Base-by-base conservation (phyloP, 371 early-diverging fungal species). In the Apophysomyces elegans region DNA sequence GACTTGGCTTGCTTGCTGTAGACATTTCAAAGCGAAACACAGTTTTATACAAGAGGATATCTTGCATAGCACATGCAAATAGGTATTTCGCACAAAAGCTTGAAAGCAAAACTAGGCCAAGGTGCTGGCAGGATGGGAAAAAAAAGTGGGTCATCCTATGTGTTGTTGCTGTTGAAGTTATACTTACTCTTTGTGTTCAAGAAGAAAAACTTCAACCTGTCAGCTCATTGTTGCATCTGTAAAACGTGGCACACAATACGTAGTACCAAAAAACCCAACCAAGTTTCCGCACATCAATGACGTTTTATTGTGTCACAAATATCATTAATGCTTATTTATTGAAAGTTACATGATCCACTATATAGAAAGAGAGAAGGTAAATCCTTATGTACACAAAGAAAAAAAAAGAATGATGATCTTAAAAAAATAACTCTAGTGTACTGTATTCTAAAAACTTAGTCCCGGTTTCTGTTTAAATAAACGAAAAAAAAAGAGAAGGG, bases 361-460 rank as follows among this genome's bases (percentile, higher is more conserved):
- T 47, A 47, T 9, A 47, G 16, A 47, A 47, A 47, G 47, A 47
- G 18, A 47, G 18, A 47, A n/a, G 16, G 5, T 14, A 47, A n/a
- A 14, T 47, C 16, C 18, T 14, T 50, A 50, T 50, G 54, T 50
- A 50, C 54, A 50, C 54, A 50, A 50, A 41, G 41, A 41, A 41
- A 50, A 41, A 13, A 41, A 41, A 41, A 8, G 41, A 41, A 50
- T 50, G 9, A 50, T 50, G 16, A 50, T 50, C 54, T 50, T 50
- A 50, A 21, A 50, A 50, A 50, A 47, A 18, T 14, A 50, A 50
- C 7, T 50, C 54, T 18, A 50, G 54, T 50, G 54, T 50, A 50
- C 54, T 50, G 8, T 21, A 26, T 50, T 50, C 54, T 50, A 50
- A 50, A 50, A 50, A 50, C 54, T 50, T 50, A 50, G 21, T 16